A percentile compares a stretch with the other conserved stretches of the same genome.
Conservation (phyloP, 306 rosid species). For the Dalbergia cochinchinensis region DNA sequence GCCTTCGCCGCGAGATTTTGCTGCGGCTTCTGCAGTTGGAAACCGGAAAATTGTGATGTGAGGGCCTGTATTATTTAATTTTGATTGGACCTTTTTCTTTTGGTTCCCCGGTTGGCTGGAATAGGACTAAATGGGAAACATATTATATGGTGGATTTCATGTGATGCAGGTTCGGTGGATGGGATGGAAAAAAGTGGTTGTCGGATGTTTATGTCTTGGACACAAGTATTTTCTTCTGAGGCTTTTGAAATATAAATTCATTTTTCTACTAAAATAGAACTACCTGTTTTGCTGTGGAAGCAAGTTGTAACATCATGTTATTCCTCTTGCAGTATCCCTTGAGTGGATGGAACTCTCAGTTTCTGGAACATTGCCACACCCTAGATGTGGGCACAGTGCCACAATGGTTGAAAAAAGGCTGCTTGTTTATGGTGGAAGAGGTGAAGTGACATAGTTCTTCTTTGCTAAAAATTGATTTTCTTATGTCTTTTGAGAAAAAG, state of each 20-base stretch:
- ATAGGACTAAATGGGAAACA: slow-evolving; percentile 28
- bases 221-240: slow-evolving; percentile 68
- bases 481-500: neutral
- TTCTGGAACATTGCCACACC: slow-evolving; percentile 84
- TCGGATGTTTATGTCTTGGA: slow-evolving; percentile 94
- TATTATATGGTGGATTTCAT: slow-evolving; percentile 35
- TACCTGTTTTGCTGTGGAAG: slow-evolving; percentile 35
- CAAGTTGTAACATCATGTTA: slow-evolving; percentile 41
- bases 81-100: neutral
- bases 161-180: slow-evolving; percentile 91
- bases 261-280: slow-evolving; percentile 21
- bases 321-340: slow-evolving; percentile 70
- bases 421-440: slow-evolving; percentile 97
- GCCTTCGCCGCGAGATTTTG: slow-evolving; percentile 93
- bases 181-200: slow-evolving; percentile 99
- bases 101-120: neutral
- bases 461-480: slow-evolving; percentile 31
- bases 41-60: slow-evolving; percentile 90
- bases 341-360: slow-evolving; percentile 94
- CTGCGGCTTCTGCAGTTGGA: slow-evolving; percentile 95
- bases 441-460: slow-evolving; percentile 53
- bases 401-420: slow-evolving; percentile 91
- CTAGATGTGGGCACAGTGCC: slow-evolving; percentile 96
- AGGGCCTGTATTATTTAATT: slow-evolving; percentile 49
- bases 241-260: slow-evolving; percentile 16